Percentiles rank a stretch among this genome's conserved stretches.
Evolutionary conservation across 257 asterid genomes (phyloP).

Genomic region (Dorcoceras hygrometricum): DNA sequence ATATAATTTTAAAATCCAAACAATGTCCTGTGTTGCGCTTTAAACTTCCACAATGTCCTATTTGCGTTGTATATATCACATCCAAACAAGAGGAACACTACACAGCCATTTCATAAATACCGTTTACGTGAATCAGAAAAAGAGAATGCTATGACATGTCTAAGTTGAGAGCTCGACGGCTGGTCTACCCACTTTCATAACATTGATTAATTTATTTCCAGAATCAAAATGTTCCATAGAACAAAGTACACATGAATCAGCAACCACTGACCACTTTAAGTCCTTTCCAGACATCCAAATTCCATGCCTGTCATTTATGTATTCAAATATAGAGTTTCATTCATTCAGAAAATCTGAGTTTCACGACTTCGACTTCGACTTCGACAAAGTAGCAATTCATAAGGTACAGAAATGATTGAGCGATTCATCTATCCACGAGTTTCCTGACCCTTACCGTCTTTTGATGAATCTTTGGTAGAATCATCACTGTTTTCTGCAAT

Average conservation of each 20-base stretch:
- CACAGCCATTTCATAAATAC: neutral
- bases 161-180: neutral
- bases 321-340: neutral
- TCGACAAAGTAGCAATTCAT: neutral
- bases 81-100: neutral
- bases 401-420: neutral
- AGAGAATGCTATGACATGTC: neutral
- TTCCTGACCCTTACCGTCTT: conserved; percentile 35
- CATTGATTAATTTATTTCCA: neutral
- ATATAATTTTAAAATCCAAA: too few species aligned
- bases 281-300: neutral
- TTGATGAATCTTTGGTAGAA: conserved; percentile 27
- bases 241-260: too few species aligned
- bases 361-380: neutral
- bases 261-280: neutral
- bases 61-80: too few species aligned
- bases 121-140: neutral
- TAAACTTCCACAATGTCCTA: too few species aligned
- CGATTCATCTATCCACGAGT: conserved; percentile 24
- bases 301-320: too few species aligned
- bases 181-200: neutral
- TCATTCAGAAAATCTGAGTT: too few species aligned
- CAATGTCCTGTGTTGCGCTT: too few species aligned
- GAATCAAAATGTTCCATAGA: neutral
- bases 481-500: conserved; percentile 34